phyloP scores from a whole-genome alignment of 164 flowering plant species.

The Paratinospora sagittata region DNA sequence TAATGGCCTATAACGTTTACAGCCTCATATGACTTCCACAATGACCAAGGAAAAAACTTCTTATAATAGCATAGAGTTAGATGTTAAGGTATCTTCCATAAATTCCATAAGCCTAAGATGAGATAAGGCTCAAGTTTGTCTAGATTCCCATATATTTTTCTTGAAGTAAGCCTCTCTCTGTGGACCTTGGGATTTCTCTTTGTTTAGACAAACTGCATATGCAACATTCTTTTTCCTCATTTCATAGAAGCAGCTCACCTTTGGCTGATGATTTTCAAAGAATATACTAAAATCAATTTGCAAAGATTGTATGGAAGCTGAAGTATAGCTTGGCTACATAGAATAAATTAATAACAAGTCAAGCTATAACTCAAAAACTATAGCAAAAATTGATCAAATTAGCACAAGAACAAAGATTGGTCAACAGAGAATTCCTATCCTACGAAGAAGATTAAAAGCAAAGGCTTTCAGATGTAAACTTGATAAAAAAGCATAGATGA shows the following conservation, averaged over 20 bases:
- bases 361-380: neutral
- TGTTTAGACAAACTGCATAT: neutral
- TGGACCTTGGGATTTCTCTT: no score
- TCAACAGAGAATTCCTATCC: neutral
- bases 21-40: no score
- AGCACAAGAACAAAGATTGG: neutral
- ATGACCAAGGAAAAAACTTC: no score
- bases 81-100: no score
- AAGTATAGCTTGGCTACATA: neutral
- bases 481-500: neutral
- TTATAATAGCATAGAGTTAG: no score
- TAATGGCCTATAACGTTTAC: no score
- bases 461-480: neutral
- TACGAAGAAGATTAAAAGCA: neutral
- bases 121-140: no score
- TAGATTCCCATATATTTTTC: no score
- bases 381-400: neutral
- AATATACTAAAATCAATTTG: neutral
- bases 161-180: no score
- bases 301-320: neutral
- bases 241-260: neutral
- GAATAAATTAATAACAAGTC: neutral
- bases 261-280: neutral
- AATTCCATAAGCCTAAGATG: no score
- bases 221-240: neutral